Evolutionary conservation across 192 early-diverging fungal genomes (phyloP).

Genomic region (Pilaira anomala): DNA sequence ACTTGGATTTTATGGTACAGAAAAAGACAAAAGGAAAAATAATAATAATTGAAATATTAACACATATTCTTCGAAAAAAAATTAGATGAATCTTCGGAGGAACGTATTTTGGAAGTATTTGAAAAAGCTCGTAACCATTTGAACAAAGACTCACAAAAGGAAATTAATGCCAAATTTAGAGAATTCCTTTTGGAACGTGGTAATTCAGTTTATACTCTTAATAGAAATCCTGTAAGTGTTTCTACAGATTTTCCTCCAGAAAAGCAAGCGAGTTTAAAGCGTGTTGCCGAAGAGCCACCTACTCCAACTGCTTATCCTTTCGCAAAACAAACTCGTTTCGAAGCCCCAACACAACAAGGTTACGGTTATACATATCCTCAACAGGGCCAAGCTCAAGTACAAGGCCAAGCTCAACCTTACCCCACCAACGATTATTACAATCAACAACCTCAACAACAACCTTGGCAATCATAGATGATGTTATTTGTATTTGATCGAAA

Average conservation of each 20-base stretch:
- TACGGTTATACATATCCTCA: neutral
- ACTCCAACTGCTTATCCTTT: neutral
- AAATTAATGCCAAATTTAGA: neutral
- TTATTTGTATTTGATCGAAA: too few relatives aligned
- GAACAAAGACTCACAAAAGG: neutral
- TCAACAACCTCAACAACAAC: neutral
- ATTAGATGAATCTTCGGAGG: neutral
- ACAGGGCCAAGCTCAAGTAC: neutral
- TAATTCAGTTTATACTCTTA: neutral
- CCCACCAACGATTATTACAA: neutral
- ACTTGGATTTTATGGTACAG: slow-evolving; percentile 9
- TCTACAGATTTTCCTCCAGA: neutral
- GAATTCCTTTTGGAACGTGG: slow-evolving; percentile 13
- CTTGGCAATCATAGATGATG: slow-evolving; percentile 6
- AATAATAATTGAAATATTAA: neutral
- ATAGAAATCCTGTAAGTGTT: neutral
- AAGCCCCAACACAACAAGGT: neutral
- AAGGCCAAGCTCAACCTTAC: neutral
- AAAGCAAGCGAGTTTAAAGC: neutral
- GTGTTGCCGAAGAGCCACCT: neutral
- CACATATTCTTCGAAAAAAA: neutral
- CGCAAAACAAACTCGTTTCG: slow-evolving; percentile 8
- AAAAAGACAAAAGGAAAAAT: neutral
- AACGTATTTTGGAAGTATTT: slow-evolving; percentile 7
- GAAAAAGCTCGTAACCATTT: neutral